These are phyloP conservation scores for Starmerella floris DNA, from an alignment of 805 yeast genomes.

Conservation along the genomic window DNA sequence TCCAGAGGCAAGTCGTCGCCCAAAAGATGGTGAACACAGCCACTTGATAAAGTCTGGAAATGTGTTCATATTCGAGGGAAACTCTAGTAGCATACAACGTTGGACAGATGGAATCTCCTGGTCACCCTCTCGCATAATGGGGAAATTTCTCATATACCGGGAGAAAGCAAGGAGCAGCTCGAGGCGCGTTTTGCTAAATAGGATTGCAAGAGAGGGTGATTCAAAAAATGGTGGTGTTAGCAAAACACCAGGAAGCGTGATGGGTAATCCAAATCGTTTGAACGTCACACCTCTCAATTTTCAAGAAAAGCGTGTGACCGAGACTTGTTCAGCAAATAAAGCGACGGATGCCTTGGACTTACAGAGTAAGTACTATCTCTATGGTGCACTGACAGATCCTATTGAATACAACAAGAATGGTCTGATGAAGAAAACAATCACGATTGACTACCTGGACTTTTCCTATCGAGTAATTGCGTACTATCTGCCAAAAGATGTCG, in stretches of 20 bases:
- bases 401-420: conserved; percentile 60
- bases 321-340: no score
- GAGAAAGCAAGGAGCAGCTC: conserved; percentile 44
- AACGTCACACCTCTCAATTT: background rate
- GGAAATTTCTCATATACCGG: conserved; percentile 71
- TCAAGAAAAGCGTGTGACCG: no score
- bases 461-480: conserved; percentile 59
- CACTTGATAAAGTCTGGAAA: conserved; percentile 59
- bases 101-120: conserved; percentile 95
- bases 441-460: conserved; percentile 30
- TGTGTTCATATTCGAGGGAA: conserved; percentile 75
- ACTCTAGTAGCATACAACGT: conserved; percentile 66
- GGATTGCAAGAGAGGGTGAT: no score
- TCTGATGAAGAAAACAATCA: conserved; percentile 66
- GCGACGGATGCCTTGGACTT: no score
- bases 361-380: no score
- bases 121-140: conserved; percentile 82
- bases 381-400: no score
- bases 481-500: conserved; percentile 62
- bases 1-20: conserved; percentile 57
- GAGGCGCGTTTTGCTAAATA: no score
- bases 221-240: no score
- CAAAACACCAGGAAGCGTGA: no score
- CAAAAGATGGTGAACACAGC: conserved; percentile 63
- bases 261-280: background rate